Percentiles rank a stretch among this genome's conserved stretches.
Conservation (phyloP, 495 filamentous ascomycete species). For the Terfezia claveryi region DNA sequence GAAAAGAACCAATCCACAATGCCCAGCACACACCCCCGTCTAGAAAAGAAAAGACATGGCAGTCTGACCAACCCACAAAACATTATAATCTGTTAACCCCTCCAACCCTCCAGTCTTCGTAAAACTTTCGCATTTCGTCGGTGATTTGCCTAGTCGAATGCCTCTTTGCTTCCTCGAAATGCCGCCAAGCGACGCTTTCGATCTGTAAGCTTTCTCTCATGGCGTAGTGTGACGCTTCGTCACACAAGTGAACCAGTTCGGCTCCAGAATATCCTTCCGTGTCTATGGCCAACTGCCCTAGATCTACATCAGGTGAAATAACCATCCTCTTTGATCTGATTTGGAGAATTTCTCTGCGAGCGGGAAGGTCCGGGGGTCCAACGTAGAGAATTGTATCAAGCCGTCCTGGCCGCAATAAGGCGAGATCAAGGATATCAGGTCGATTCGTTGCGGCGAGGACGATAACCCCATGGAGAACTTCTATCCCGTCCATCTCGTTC, state of each 20-base stretch:
- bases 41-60: no score
- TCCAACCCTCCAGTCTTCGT: constrained; percentile 39
- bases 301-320: constrained; percentile 41
- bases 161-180: constrained; percentile 40
- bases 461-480: constrained; percentile 58
- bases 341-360: constrained; percentile 52
- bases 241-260: constrained; percentile 65
- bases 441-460: constrained; percentile 91
- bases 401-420: constrained; percentile 67
- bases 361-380: constrained; percentile 53
- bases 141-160: constrained; percentile 49
- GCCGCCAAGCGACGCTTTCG: constrained; percentile 34
- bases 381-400: constrained; percentile 85
- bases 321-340: constrained; percentile 40
- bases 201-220: constrained; percentile 31
- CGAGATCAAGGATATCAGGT: constrained; percentile 67
- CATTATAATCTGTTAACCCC: constrained; percentile 18
- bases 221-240: constrained; percentile 38
- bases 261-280: constrained; percentile 76
- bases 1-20: no score
- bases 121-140: constrained; percentile 37
- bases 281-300: constrained; percentile 38
- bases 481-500: constrained; percentile 94
- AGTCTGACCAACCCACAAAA: no score
- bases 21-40: no score